Evolutionary conservation across 2,329 filamentous ascomycete genomes (phyloP), one percentile per base, ranked within the genome.

Genomic region (Beauveria brongniartii): DNA sequence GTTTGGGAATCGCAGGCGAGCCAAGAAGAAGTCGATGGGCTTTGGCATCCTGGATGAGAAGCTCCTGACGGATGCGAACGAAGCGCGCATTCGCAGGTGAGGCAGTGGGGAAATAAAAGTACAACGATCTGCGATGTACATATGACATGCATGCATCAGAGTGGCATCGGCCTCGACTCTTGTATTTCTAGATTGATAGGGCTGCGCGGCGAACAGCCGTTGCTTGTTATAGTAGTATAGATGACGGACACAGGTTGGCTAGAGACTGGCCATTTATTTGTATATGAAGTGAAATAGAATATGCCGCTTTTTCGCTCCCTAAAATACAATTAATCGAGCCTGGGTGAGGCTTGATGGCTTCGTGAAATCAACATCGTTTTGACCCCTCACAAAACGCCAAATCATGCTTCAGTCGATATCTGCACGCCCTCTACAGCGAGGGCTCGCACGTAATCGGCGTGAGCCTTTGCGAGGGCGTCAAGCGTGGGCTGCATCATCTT

Each of bases 1-100:
- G 72, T 99, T 92, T 72, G 93, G 94, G 28, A 92, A 96, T 70
- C 83, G 88, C 41, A 88, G 85, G 69, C 82, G 84, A 69, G 84
- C 83, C 70, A 86, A 83, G 73, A 84, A 76, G 68, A 73, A 73
- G 60, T 77, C 75, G 63, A 82, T 88, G 74, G 86, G 86, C 1
- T 89, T 89, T 68, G 83, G 78, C 55, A 75, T 81, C 2, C 69
- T 76, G 4, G 68, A 72, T 0, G 77, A 72, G 18, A 73, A 71
- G 61, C 69, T 67, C 18, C 26, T 40, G 24, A 66, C 67, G 2
- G 78, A 77, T 62, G 71, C 74, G 1, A 74, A 78, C 50, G 79
- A 78, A 63, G 80, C 78, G 5, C 73, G 76, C 58, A 77, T 83
- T 10, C 72, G 77, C 4, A 68, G 60, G 28, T 41, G 64, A 64